These are phyloP conservation scores for Monosporozyma servazzii DNA, from an alignment of 805 yeast genomes.

Conservation along the genomic window DNA sequence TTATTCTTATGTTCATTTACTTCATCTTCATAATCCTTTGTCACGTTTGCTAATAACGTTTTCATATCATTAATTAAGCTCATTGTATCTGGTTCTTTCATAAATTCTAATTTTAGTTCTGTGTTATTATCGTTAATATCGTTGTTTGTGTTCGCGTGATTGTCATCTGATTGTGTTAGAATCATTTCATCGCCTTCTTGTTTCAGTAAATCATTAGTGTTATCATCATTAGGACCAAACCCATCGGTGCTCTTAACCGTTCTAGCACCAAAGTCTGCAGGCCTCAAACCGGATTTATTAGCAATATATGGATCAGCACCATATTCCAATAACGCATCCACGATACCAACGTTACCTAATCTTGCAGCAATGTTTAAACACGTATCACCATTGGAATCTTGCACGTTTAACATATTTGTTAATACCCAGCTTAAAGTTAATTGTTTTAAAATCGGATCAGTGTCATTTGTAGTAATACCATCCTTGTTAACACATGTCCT, in stretches of 20 bases:
- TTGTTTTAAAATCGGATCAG: constrained; percentile 38
- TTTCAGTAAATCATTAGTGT: background rate
- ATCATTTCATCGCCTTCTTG: background rate
- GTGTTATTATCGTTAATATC: background rate
- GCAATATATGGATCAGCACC: constrained; percentile 78
- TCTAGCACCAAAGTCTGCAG: constrained; percentile 69
- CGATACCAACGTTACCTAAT: constrained; percentile 72
- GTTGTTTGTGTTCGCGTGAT: background rate
- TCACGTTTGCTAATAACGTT: constrained; percentile 41
- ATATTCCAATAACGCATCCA: constrained; percentile 70
- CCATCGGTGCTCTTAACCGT: constrained; percentile 15
- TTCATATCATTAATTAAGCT: constrained; percentile 39
- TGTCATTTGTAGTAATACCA: constrained; percentile 12
- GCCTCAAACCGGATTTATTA: constrained; percentile 79
- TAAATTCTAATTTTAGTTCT: background rate
- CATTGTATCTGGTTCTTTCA: constrained; percentile 18
- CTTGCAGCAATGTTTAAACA: constrained; percentile 88
- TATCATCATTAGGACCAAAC: background rate
- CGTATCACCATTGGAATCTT: constrained; percentile 90
- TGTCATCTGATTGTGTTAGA: background rate
- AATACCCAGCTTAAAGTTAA: constrained; percentile 49
- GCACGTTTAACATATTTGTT: constrained; percentile 71
- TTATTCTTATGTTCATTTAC: constrained; percentile 42
- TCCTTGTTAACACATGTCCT: constrained; percentile 5
- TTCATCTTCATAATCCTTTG: constrained; percentile 52